Evolutionary conservation across 371 early-diverging fungal species (phyloP).

Genomic region (Dipsacomyces acuminosporus): DNA sequence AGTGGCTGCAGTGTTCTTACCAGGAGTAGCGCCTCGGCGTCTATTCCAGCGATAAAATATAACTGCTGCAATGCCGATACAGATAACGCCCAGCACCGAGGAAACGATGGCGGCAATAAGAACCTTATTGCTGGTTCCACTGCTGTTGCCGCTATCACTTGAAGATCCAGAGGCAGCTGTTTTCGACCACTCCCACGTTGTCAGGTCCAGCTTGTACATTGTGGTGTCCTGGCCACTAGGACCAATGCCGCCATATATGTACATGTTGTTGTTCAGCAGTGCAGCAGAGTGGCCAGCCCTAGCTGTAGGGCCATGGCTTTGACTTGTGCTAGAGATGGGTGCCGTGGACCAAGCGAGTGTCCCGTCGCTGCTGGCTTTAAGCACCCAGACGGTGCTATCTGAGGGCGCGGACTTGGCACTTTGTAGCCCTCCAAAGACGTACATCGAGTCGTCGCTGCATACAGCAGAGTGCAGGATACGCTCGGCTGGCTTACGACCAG

Average conservation of each 20-base stretch:
- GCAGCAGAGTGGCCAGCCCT: constrained; percentile 36
- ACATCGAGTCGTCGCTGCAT: constrained; percentile 38
- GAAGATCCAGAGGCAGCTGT: constrained; percentile 15
- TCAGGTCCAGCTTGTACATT: constrained; percentile 44
- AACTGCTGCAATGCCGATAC: constrained; percentile 38
- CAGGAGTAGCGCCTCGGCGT: not conserved
- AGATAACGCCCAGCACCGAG: constrained; percentile 37
- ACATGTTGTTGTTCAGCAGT: constrained; percentile 36
- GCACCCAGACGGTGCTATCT: constrained; percentile 45
- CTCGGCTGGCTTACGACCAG: constrained; percentile 15
- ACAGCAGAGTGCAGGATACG: constrained; percentile 45
- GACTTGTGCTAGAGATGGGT: constrained; percentile 19
- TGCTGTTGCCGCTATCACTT: constrained; percentile 5
- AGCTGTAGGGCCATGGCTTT: constrained; percentile 1
- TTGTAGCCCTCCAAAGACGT: constrained; percentile 42
- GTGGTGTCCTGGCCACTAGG: constrained; percentile 33
- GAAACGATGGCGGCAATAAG: constrained; percentile 44
- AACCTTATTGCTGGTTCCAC: constrained; percentile 31
- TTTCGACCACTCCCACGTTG: constrained; percentile 33
- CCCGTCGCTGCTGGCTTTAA: constrained; percentile 17
- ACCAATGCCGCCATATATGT: constrained; percentile 42
- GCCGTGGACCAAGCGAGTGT: constrained; percentile 42
- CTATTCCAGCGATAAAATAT: constrained; percentile 35
- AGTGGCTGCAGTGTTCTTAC: no score
- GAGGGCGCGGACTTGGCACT: constrained; percentile 23